A percentile compares a stretch with the other conserved stretches of the same genome.
These are phyloP conservation scores for Pseudocercospora fijiensis DNA, from an alignment of 2,329 filamentous ascomycete species.

Conservation along the genomic window DNA sequence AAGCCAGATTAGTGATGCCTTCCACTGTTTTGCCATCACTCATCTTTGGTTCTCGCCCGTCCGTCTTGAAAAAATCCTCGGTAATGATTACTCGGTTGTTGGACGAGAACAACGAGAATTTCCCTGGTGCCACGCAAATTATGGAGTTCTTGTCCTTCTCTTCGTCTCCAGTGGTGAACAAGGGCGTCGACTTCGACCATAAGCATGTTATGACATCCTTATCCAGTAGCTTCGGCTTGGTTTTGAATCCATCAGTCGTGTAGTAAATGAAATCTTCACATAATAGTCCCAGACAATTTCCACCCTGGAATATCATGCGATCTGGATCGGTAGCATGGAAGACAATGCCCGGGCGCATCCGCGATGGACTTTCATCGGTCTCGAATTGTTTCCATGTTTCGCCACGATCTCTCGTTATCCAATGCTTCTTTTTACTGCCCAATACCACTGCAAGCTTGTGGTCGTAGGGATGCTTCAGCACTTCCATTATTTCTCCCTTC, in stretches of 20 bases:
- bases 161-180: slow-evolving; percentile 68
- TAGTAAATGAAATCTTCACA: slow-evolving; percentile 61
- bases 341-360: slow-evolving; percentile 58
- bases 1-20: slow-evolving; percentile 77
- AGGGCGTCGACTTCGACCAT: slow-evolving; percentile 77
- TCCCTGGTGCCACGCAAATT: slow-evolving; percentile 75
- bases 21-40: slow-evolving; percentile 70
- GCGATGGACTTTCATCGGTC: slow-evolving; percentile 58
- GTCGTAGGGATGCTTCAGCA: slow-evolving; percentile 78
- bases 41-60: slow-evolving; percentile 70
- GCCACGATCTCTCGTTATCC: slow-evolving; percentile 78
- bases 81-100: slow-evolving; percentile 79
- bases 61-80: slow-evolving; percentile 73
- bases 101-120: slow-evolving; percentile 66
- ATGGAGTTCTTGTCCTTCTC: slow-evolving; percentile 68
- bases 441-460: slow-evolving; percentile 76
- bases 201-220: slow-evolving; percentile 72
- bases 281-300: slow-evolving; percentile 40
- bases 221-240: slow-evolving; percentile 62
- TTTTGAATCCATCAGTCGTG: slow-evolving; percentile 81
- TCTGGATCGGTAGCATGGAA: slow-evolving; percentile 84
- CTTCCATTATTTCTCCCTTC: slow-evolving; percentile 59
- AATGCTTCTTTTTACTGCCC: slow-evolving; percentile 67
- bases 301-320: slow-evolving; percentile 75
- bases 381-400: slow-evolving; percentile 76